phyloP scores from a whole-genome alignment of 345 rosid species.

The Syzygium jambos region DNA sequence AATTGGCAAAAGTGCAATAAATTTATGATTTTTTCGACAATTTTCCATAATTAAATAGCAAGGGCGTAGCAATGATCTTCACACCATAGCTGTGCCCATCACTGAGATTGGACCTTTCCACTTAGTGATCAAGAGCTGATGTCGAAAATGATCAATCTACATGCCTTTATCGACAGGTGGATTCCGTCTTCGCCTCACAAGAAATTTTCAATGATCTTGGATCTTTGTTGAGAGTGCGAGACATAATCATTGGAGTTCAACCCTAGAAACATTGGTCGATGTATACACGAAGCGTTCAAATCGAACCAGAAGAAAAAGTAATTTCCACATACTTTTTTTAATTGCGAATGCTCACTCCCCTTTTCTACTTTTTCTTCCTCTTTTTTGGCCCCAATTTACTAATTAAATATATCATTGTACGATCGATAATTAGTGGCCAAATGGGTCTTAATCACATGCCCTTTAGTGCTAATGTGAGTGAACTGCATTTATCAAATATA shows the following conservation, averaged over 20 bases:
- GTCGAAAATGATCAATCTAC: not conserved
- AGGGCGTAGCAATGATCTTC: not conserved
- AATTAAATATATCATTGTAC: not conserved
- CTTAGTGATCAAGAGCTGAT: not conserved
- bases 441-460: not conserved
- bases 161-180: not conserved
- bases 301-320: not conserved
- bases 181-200: not conserved
- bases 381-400: not conserved
- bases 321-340: not conserved
- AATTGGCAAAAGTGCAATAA: too few species aligned
- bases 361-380: not conserved
- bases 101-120: not conserved
- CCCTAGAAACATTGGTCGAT: not conserved
- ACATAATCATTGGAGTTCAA: conserved; percentile 1
- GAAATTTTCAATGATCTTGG: not conserved
- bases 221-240: not conserved
- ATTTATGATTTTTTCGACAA: too few species aligned
- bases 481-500: not conserved
- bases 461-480: not conserved
- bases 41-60: too few species aligned
- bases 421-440: not conserved
- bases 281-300: not conserved
- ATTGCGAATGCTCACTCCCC: not conserved
- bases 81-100: not conserved